Evolutionary conservation across 257 asterid species (phyloP).

Genomic region (Parsonsia alboflavescens): DNA sequence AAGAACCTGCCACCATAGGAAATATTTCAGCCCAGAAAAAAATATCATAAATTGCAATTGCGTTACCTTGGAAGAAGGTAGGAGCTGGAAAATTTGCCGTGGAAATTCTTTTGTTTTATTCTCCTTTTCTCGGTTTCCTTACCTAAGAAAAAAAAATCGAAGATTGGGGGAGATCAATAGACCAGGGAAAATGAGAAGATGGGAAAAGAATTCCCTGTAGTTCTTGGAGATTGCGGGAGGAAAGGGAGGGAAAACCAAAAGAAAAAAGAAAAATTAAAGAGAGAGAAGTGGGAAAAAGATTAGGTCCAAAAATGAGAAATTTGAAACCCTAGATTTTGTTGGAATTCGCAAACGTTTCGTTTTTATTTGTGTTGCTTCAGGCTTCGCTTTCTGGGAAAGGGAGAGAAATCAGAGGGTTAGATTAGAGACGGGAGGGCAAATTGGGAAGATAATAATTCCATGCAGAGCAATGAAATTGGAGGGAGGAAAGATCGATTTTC

Average conservation of each 20-base stretch:
- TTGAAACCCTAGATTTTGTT: constrained; percentile 39
- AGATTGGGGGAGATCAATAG: neutral
- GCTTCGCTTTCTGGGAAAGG: constrained; percentile 9
- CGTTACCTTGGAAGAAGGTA: constrained; percentile 7
- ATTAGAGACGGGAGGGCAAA: neutral
- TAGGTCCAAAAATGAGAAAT: constrained; percentile 12
- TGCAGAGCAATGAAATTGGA: neutral
- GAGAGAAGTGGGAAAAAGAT: constrained; percentile 24
- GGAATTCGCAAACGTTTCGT: neutral
- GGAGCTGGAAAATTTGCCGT: constrained; percentile 12
- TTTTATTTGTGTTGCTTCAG: constrained; percentile 21
- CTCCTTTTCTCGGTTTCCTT: constrained; percentile 4
- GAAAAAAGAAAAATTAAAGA: constrained; percentile 18
- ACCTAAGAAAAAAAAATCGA: neutral
- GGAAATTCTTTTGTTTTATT: neutral
- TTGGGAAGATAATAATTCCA: neutral
- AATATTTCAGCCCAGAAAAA: neutral
- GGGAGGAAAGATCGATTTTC: neutral
- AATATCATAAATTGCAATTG: neutral
- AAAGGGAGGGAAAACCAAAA: constrained; percentile 24
- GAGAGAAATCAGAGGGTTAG: neutral
- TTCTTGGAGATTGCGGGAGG: constrained; percentile 9
- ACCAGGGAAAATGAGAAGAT: neutral
- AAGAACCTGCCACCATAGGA: neutral
- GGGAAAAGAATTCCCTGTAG: constrained; percentile 11